Evolutionary conservation across 495 filamentous ascomycete species (phyloP), one percentile per base, ranked within the genome.

Genomic region (Pyronema omphalodes): DNA sequence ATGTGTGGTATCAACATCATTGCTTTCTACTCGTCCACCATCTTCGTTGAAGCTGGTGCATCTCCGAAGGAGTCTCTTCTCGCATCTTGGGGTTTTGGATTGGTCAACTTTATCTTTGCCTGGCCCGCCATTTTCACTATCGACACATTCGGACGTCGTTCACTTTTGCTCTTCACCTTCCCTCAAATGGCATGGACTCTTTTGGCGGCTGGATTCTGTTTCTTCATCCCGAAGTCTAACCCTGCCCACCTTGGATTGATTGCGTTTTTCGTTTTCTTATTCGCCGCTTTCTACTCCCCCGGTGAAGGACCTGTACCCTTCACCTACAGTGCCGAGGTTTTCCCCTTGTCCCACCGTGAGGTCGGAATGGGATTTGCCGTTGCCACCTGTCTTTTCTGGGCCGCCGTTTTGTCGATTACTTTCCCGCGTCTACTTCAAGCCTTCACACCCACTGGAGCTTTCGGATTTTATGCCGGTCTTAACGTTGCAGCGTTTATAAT

Each of bases 291-390:
- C 34, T 89, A 91, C 66, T 82, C 78, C 0, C 83, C 84, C 3
- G 85, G 85, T 23, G 84, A 86, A 61, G 86, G 86, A 0, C 86
- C 86, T 6, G 84, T 89, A 0, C 84, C 86, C 2, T 89, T 86
- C 60, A 80, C 82, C 6, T 87, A 88, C 63, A 82, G 78, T 4
- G 85, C 85, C 3, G 85, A 91, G 63, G 84, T 79, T 0, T 85
- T 82, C 62, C 85, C 85, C 1, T 67, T 88, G 0, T 82, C 84
- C 57, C 74, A 85, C n/a, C 77, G 84, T 3, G 73, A 77, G 0
- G 71, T 81, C 35, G 81, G 81, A 6, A 85, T 85, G 81, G 71
- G 71, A 0, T 67, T 78, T 1, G 81, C 79, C 0, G 84, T 81
- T 0, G 77, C 81, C 0, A 85, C 79, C 1, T 80, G 75, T 0